Conservation (phyloP, 208 protist species). For the Wallacemonas sp. region DNA sequence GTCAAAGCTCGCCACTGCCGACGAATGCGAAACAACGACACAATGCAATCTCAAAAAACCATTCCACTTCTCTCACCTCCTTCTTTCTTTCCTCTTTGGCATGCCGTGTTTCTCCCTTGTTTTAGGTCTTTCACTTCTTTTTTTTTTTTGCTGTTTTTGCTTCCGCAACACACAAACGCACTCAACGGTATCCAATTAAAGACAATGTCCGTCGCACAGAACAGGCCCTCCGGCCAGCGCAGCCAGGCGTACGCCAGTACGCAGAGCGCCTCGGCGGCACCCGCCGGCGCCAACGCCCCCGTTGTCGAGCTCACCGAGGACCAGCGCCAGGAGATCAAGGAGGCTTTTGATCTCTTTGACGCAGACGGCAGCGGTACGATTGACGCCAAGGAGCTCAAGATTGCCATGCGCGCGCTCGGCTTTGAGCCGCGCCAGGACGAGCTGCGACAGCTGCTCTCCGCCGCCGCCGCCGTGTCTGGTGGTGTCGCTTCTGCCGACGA, state of each 20-base stretch:
- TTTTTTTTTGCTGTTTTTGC: too few relatives aligned
- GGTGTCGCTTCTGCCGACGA: constrained; percentile 22
- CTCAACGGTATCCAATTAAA: neutral
- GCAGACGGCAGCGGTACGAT: constrained; percentile 94
- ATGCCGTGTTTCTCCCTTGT: too few relatives aligned
- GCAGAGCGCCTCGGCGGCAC: neutral
- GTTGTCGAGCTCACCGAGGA: constrained; percentile 71
- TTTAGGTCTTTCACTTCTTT: too few relatives aligned
- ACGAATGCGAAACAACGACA: too few relatives aligned
- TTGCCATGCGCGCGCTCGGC: constrained; percentile 94
- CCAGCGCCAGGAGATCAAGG: constrained; percentile 92
- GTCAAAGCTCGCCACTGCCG: too few relatives aligned
- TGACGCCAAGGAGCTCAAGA: constrained; percentile 92
- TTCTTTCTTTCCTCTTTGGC: too few relatives aligned
- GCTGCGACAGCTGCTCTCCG: constrained; percentile 82
- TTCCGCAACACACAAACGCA: constrained; percentile 12
- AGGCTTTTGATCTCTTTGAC: constrained; percentile 98
- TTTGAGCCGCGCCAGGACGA: constrained; percentile 95
- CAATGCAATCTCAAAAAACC: too few relatives aligned
- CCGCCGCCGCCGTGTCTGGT: constrained; percentile 3
- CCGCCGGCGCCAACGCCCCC: constrained; percentile 12
- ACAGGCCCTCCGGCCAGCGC: neutral
- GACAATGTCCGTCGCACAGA: constrained; percentile 6
- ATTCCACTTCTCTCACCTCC: too few relatives aligned
- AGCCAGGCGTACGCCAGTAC: constrained; percentile 1